Conservation (phyloP, 371 early-diverging fungal genomes). For the Massospora cicadina region DNA sequence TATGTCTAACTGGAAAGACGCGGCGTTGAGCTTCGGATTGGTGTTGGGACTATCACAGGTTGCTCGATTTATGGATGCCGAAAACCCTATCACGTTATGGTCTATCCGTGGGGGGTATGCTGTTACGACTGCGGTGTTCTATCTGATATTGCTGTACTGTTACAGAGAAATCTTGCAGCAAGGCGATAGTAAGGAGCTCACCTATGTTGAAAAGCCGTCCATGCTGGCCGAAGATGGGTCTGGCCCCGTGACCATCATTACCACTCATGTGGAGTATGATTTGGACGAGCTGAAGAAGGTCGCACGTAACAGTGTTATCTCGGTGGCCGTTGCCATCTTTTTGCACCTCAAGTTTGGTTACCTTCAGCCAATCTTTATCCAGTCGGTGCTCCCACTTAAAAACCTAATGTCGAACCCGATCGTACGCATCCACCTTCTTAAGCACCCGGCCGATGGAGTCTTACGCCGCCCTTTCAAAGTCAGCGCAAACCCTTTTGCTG, state of each 20-base stretch:
- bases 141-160: neutral
- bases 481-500: slow-evolving; percentile 45
- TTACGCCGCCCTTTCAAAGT: slow-evolving; percentile 65
- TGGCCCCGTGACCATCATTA: slow-evolving; percentile 19
- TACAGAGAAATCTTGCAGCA: neutral
- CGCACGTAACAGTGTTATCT: slow-evolving; percentile 44
- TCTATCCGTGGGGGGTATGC: neutral
- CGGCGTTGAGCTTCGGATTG: neutral
- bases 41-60: slow-evolving; percentile 2
- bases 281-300: slow-evolving; percentile 47
- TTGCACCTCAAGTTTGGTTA: slow-evolving; percentile 80
- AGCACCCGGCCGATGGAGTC: slow-evolving; percentile 54
- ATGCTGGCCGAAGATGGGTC: neutral
- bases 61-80: neutral
- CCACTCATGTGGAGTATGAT: slow-evolving; percentile 69
- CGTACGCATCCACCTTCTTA: slow-evolving; percentile 62
- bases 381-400: slow-evolving; percentile 64
- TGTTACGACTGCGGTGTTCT: neutral
- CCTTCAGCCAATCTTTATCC: slow-evolving; percentile 75
- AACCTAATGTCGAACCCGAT: slow-evolving; percentile 48
- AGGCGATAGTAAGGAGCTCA: slow-evolving; percentile 1
- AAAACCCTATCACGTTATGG: neutral
- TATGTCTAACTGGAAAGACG: slow-evolving; percentile 10
- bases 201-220: slow-evolving; percentile 6
- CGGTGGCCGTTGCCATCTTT: slow-evolving; percentile 46